Percentiles rank a stretch among this genome's conserved stretches.
phyloP scores from a whole-genome alignment of 2,329 filamentous ascomycete species.

The Penicillium sp. region DNA sequence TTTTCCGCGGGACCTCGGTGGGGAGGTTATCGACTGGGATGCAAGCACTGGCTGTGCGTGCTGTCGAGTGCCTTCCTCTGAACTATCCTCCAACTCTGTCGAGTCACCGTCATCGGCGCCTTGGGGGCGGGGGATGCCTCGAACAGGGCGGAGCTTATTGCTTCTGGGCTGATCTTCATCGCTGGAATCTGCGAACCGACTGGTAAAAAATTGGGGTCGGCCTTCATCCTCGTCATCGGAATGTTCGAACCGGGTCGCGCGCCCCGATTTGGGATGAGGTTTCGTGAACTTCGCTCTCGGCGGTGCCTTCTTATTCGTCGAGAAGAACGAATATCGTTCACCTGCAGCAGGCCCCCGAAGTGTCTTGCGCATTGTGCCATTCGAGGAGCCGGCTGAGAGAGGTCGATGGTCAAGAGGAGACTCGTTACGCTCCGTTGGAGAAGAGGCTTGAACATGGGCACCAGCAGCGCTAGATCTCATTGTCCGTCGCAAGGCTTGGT shows the following conservation, averaged over 20 bases:
- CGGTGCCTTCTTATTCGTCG: slow-evolving; percentile 36
- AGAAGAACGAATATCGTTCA: slow-evolving; percentile 43
- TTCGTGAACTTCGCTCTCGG: slow-evolving; percentile 30
- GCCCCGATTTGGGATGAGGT: slow-evolving; percentile 26
- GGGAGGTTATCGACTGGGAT: slow-evolving; percentile 22
- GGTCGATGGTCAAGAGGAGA: slow-evolving; percentile 58
- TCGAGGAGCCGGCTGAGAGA: slow-evolving; percentile 44
- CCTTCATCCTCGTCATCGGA: slow-evolving; percentile 58
- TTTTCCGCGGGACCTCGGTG: slow-evolving; percentile 29
- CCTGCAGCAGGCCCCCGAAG: slow-evolving; percentile 50
- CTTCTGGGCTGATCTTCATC: slow-evolving; percentile 60
- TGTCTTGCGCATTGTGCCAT: slow-evolving; percentile 47
- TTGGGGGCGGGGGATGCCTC: slow-evolving; percentile 59
- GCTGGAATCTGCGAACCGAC: slow-evolving; percentile 70
- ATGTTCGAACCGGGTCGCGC: slow-evolving; percentile 56
- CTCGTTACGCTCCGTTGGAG: slow-evolving; percentile 51
- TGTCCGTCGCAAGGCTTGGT: slow-evolving; percentile 66
- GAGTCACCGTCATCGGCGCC: slow-evolving; percentile 62
- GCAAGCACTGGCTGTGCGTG: slow-evolving; percentile 28
- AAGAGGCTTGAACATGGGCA: slow-evolving; percentile 30
- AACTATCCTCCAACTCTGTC: slow-evolving; percentile 61
- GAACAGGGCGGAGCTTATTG: slow-evolving; percentile 52
- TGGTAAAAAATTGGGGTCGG: slow-evolving; percentile 45
- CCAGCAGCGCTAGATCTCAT: slow-evolving; percentile 60
- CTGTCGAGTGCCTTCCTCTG: slow-evolving; percentile 48